Percentiles rank a stretch among this genome's conserved stretches.
Conservation (phyloP, 345 rosid genomes). For the Euclidium syriacum region DNA sequence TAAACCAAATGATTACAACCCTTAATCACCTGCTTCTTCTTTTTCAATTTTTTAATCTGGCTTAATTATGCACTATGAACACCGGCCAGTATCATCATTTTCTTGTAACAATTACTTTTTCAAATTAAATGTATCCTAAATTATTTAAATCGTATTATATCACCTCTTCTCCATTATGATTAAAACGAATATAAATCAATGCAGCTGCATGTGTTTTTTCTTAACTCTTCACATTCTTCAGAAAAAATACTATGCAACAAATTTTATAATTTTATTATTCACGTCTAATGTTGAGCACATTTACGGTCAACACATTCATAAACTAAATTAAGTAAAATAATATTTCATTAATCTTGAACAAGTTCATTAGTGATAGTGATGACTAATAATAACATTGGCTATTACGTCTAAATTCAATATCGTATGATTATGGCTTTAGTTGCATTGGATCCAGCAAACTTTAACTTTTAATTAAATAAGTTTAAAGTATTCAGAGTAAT, state of each 20-base stretch:
- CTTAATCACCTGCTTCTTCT: slow-evolving; percentile 11
- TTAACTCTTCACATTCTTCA: neutral
- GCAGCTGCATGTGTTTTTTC: neutral
- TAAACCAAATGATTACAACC: slow-evolving; percentile 10
- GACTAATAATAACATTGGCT: neutral
- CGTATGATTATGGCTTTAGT: neutral
- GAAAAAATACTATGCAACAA: too few relatives aligned
- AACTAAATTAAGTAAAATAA: too few relatives aligned
- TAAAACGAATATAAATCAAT: neutral
- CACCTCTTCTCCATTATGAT: neutral
- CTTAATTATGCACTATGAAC: neutral
- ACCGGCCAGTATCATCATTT: neutral
- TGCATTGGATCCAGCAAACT: slow-evolving; percentile 27
- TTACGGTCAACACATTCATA: neutral
- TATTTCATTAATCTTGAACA: too few relatives aligned
- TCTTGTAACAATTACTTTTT: neutral
- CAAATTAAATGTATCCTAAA: neutral
- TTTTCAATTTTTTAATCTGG: neutral
- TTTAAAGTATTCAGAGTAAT: neutral
- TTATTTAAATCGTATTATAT: neutral
- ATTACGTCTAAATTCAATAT: neutral
- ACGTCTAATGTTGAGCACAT: too few relatives aligned
- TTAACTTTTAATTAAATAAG: neutral
- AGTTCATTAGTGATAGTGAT: neutral
- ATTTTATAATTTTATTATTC: too few relatives aligned